These are phyloP conservation scores for Pyrrhoderma noxium DNA, from an alignment of 1,284 basidiomycete genomes.

Conservation along the genomic window DNA sequence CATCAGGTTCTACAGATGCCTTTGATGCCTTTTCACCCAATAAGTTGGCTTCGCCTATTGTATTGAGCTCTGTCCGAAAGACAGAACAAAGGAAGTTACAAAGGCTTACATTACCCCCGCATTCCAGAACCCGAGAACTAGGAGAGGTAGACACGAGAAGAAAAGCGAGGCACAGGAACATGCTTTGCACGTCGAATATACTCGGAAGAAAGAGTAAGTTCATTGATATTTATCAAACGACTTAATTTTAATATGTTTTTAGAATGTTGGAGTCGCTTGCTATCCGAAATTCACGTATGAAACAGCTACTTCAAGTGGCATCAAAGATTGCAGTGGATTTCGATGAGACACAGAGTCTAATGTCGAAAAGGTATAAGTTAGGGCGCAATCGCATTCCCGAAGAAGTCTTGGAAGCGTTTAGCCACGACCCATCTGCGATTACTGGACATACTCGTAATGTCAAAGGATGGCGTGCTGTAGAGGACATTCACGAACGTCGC, in stretches of 20 bases:
- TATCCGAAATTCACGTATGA: slow-evolving; percentile 55
- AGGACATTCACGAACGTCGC: slow-evolving; percentile 60
- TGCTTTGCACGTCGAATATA: slow-evolving; percentile 39
- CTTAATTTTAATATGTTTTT: slow-evolving; percentile 7
- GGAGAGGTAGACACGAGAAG: slow-evolving; percentile 3
- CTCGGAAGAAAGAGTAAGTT: slow-evolving; percentile 49
- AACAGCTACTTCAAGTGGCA: slow-evolving; percentile 58
- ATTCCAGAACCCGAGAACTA: slow-evolving; percentile 5
- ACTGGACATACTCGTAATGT: slow-evolving; percentile 50
- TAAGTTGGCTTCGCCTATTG: slow-evolving; percentile 2
- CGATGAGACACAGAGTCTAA: slow-evolving; percentile 45
- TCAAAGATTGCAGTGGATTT: slow-evolving; percentile 55
- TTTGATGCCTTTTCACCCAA: background rate
- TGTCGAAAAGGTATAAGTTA: slow-evolving; percentile 42
- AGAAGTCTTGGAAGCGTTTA: slow-evolving; percentile 63
- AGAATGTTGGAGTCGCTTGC: slow-evolving; percentile 53
- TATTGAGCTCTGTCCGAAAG: background rate
- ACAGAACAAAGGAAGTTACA: background rate
- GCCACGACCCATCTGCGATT: slow-evolving; percentile 67
- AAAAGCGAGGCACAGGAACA: slow-evolving; percentile 12
- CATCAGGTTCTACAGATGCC: background rate
- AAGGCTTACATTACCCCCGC: slow-evolving; percentile 9
- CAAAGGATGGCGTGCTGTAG: slow-evolving; percentile 59
- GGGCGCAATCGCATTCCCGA: slow-evolving; percentile 43
- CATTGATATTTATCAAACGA: slow-evolving; percentile 9